Conservation (phyloP, 257 asterid species). For the Capsicum pubescens region DNA sequence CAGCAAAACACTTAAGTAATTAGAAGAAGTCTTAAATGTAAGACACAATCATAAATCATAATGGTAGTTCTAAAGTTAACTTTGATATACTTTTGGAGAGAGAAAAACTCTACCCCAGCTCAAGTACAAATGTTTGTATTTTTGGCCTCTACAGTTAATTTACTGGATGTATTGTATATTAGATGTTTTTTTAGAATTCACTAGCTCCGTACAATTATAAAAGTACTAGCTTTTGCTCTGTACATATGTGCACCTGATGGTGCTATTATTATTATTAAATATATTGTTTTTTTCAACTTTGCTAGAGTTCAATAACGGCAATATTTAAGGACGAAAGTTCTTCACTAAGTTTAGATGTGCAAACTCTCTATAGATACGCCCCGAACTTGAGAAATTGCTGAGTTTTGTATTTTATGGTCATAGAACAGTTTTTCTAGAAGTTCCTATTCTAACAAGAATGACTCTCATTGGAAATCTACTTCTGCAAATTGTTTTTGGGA, state of each 20-base stretch:
- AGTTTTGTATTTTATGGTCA: constrained; percentile 9
- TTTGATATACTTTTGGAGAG: not conserved
- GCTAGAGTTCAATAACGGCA: not conserved
- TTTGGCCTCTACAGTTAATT: not conserved
- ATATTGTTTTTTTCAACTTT: not conserved
- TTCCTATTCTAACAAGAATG: not conserved
- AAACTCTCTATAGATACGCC: not conserved
- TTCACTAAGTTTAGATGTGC: constrained; percentile 14
- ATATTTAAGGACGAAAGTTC: not conserved
- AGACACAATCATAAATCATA: not conserved
- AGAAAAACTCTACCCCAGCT: not conserved
- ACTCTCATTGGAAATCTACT: not conserved
- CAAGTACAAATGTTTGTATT: not conserved
- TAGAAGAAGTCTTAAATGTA: not conserved
- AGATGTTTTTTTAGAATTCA: not conserved
- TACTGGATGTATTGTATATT: constrained; percentile 18
- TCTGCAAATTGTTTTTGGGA: constrained; percentile 3
- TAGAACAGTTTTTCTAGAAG: not conserved
- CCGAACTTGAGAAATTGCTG: not conserved
- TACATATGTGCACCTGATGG: constrained; percentile 2
- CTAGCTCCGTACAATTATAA: not conserved
- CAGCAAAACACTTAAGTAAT: not conserved
- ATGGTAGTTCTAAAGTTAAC: not conserved
- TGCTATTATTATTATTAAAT: constrained; percentile 5
- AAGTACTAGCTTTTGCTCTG: not conserved